These are phyloP conservation scores for Brassica hybrid DNA, from an alignment of 441 rosid species.

Conservation along the genomic window DNA sequence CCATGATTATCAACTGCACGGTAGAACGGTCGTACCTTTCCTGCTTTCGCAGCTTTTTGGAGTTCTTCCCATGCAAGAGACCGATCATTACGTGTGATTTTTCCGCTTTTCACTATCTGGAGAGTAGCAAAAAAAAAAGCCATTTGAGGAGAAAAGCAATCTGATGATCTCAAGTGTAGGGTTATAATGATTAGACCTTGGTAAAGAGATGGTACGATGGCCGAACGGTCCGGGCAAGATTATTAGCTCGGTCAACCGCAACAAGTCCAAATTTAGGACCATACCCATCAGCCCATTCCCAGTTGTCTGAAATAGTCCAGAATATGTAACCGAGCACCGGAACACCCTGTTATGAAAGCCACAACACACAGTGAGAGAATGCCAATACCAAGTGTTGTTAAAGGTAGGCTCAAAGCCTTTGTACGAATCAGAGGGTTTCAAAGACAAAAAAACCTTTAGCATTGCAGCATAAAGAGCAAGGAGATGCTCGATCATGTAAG, in stretches of 20 bases:
- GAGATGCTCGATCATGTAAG: conserved; percentile 91
- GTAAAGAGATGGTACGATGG: conserved; percentile 89
- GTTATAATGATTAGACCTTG: conserved; percentile 52
- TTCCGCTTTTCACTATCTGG: conserved; percentile 78
- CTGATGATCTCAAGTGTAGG: conserved; percentile 21
- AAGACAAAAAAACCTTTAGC: conserved; percentile 56
- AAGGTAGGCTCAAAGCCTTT: not conserved
- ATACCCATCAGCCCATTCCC: conserved; percentile 99
- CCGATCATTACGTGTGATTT: conserved; percentile 70
- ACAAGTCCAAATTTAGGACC: conserved; percentile 99
- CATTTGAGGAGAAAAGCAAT: conserved; percentile 26
- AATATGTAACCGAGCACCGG: conserved; percentile 50
- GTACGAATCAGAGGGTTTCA: conserved; percentile 32
- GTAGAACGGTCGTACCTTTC: conserved; percentile 74
- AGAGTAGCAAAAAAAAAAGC: conserved; percentile 18
- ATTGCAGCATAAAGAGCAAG: conserved; percentile 90
- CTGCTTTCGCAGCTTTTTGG: conserved; percentile 65
- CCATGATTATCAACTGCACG: conserved; percentile 71
- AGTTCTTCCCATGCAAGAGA: conserved; percentile 78
- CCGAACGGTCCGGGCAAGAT: conserved; percentile 74
- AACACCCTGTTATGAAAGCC: conserved; percentile 8
- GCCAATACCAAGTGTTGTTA: conserved; percentile 16
- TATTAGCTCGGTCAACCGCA: conserved; percentile 82
- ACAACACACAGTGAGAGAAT: conserved; percentile 29
- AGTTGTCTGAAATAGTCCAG: conserved; percentile 97